Evolutionary conservation across 805 yeast genomes (phyloP).

Genomic region (Lipomyces chichibuensis): DNA sequence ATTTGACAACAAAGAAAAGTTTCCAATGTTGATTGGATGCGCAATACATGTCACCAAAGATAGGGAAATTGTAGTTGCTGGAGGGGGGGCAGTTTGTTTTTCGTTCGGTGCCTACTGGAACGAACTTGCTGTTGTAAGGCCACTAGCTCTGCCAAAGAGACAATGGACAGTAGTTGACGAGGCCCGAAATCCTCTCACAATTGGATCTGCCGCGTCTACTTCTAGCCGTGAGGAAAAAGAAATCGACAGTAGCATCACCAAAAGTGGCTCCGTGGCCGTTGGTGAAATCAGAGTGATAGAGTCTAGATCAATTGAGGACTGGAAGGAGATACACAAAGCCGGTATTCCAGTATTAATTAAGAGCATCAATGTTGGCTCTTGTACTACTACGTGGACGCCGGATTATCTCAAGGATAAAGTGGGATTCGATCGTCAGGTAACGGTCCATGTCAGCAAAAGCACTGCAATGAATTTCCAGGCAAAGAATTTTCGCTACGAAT

Average conservation of each 20-base stretch:
- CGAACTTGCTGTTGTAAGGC: constrained; percentile 26
- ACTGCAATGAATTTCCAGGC: constrained; percentile 41
- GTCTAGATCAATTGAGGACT: constrained; percentile 13
- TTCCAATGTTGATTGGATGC: constrained; percentile 33
- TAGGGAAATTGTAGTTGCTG: constrained; percentile 52
- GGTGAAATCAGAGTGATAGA: neutral
- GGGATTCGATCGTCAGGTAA: constrained; percentile 40
- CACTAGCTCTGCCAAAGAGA: neutral
- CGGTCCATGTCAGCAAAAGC: constrained; percentile 40
- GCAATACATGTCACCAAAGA: constrained; percentile 31
- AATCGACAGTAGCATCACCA: neutral
- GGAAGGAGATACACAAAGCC: constrained; percentile 15
- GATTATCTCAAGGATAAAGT: constrained; percentile 41
- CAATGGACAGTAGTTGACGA: neutral
- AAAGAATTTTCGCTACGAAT: constrained; percentile 44
- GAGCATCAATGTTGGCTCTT: constrained; percentile 40
- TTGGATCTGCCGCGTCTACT: neutral
- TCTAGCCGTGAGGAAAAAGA: neutral
- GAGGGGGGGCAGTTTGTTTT: constrained; percentile 84
- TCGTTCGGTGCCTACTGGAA: constrained; percentile 72
- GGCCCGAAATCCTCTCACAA: neutral
- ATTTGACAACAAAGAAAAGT: neutral
- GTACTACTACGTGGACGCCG: constrained; percentile 41
- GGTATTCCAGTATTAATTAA: constrained; percentile 40
- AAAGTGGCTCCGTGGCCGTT: neutral